Base-by-base conservation (phyloP, 1,284 basidiomycete species). In the Rhodotorula sp. region DNA sequence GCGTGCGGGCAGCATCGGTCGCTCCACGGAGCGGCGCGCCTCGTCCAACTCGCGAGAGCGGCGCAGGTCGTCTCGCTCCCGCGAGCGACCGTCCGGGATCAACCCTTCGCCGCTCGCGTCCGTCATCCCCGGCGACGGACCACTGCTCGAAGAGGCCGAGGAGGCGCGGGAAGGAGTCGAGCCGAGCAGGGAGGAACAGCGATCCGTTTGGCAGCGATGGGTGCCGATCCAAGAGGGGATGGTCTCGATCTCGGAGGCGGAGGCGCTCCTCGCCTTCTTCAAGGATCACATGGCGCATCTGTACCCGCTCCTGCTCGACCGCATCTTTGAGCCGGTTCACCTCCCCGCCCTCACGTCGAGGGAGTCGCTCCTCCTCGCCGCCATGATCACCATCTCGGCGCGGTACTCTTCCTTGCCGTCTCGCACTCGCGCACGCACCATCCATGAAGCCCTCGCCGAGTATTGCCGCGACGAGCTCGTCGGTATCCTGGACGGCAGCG, bases 321-420 rank as follows among this genome's bases (percentile, higher is more conserved):
- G 67, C 21, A 70, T 71, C 43, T 76, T 76, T 26, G 49, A 61
- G 16, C 49, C 64, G 15, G n/a, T 62, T 1, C 74, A 76, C 62
- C 72, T 76, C 39, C 63, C 67, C 21, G 51, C 49, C 16, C 62
- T 76, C 39, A 72, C 70, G 31, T 65, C 72, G 16, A 67, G 70
- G 43, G 72, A 73, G 31, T 76, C 72, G 14, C 70, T 76, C 39
- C 68, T 76, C 18, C 70, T 74, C 51, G 62, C 64, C n/a, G 56
- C 72, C 21, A 74, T 76, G 62, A 64, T 76, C 61, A 65, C 70
- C 60, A 76, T 76, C 64, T 68, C 74, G 20, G 67, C 74, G 3
- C 67, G 74, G 1, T 72, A 76, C 64, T 71, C 72, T 3, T 34
- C 61, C 23, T 39, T 72, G 3, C 72, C 73, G n/a, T 56, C 64